Evolutionary conservation across 345 rosid genomes (phyloP).

Genomic region (Boechera divaricarpa): DNA sequence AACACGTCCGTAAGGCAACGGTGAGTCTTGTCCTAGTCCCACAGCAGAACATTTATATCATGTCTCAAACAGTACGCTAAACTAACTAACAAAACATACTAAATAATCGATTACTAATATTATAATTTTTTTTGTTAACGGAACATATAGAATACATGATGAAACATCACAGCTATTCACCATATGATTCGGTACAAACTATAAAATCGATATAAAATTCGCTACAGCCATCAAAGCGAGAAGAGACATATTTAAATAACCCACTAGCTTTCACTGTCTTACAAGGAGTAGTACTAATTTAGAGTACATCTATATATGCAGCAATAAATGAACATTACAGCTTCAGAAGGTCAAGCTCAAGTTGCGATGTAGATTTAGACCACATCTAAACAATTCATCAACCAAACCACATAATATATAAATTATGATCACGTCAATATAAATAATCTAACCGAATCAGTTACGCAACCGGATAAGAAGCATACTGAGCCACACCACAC

Average conservation of each 20-base stretch:
- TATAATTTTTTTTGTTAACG: neutral
- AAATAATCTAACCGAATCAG: neutral
- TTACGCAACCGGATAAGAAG: slow-evolving; percentile 50
- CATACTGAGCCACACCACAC: slow-evolving; percentile 56
- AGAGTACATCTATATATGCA: neutral
- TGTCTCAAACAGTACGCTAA: too few relatives aligned
- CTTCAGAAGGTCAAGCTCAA: neutral
- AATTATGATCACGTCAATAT: neutral
- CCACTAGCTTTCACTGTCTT: neutral
- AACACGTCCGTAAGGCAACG: neutral
- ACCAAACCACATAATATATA: neutral
- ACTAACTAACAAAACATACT: neutral
- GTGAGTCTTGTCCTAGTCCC: neutral
- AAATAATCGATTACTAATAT: neutral
- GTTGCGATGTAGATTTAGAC: neutral
- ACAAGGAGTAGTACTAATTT: neutral
- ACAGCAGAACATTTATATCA: too few relatives aligned
- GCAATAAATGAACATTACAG: neutral
- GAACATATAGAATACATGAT: neutral
- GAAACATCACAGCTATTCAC: neutral
- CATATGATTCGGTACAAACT: neutral
- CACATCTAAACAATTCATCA: neutral
- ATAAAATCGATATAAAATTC: neutral
- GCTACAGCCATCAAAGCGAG: neutral
- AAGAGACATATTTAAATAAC: neutral